Evolutionary conservation across 2,329 filamentous ascomycete species (phyloP).

Genomic region (Ceratocystis colombiana): DNA sequence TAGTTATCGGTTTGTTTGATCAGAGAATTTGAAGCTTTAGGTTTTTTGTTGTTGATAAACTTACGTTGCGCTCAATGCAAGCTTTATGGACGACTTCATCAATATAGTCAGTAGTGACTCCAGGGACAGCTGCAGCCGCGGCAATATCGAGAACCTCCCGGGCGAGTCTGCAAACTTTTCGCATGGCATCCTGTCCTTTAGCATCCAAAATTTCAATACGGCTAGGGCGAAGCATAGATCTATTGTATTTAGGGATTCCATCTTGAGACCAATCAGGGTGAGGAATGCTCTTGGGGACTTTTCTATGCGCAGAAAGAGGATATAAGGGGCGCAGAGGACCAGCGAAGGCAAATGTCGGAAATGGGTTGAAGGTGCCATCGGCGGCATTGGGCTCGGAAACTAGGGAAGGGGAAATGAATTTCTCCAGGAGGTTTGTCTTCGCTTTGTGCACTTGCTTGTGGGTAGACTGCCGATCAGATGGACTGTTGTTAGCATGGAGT

Average conservation of each 20-base stretch:
- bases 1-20: conserved; percentile 11
- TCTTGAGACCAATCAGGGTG: conserved; percentile 81
- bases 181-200: conserved; percentile 77
- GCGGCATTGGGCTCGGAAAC: conserved; percentile 87
- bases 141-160: conserved; percentile 90
- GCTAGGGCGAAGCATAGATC: conserved; percentile 56
- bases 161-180: conserved; percentile 76
- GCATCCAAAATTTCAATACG: conserved; percentile 76
- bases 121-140: conserved; percentile 72
- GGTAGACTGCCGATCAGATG: conserved; percentile 27
- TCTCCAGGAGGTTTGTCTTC: conserved; percentile 63
- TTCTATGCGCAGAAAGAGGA: conserved; percentile 61
- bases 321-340: conserved; percentile 79
- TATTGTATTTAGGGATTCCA: conserved; percentile 58
- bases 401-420: conserved; percentile 65
- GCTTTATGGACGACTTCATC: conserved; percentile 93
- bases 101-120: conserved; percentile 89
- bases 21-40: background rate
- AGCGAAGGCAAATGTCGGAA: conserved; percentile 74
- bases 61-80: conserved; percentile 81
- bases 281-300: conserved; percentile 67
- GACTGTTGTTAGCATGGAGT: conserved; percentile 1
- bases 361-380: conserved; percentile 84
- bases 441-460: conserved; percentile 59
- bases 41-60: conserved; percentile 31